phyloP scores from a whole-genome alignment of 495 filamentous ascomycete genomes.

The Tirmania nivea region DNA sequence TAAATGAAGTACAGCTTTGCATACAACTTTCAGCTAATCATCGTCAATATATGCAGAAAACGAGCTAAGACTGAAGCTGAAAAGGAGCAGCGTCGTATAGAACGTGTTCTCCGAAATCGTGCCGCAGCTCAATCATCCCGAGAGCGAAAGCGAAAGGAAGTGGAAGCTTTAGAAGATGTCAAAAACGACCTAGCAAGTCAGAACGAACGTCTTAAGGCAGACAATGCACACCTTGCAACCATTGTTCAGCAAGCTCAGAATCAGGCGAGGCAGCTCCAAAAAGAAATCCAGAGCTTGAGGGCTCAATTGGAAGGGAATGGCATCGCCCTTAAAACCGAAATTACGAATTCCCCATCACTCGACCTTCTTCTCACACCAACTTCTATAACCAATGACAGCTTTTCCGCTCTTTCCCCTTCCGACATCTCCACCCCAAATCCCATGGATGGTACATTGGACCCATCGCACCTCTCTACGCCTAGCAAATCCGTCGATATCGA shows the following conservation, averaged over 20 bases:
- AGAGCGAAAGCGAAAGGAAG: slow-evolving; percentile 84
- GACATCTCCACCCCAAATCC: slow-evolving; percentile 13
- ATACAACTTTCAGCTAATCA: not conserved
- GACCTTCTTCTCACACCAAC: slow-evolving; percentile 2
- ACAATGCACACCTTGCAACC: slow-evolving; percentile 47
- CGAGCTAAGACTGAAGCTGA: slow-evolving; percentile 97
- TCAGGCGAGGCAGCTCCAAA: slow-evolving; percentile 40
- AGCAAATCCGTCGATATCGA: not conserved
- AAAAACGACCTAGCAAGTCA: slow-evolving; percentile 43
- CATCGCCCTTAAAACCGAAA: slow-evolving; percentile 18
- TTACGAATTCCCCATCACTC: slow-evolving; percentile 5
- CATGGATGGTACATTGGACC: not conserved
- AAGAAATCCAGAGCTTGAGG: slow-evolving; percentile 41
- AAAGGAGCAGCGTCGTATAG: slow-evolving; percentile 93
- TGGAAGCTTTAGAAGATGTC: slow-evolving; percentile 66
- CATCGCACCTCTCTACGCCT: not conserved
- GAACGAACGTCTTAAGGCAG: slow-evolving; percentile 38
- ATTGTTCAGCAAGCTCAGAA: slow-evolving; percentile 40
- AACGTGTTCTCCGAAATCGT: slow-evolving; percentile 89
- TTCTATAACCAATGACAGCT: not conserved
- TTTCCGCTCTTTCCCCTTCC: slow-evolving; percentile 7
- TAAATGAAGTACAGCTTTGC: not conserved
- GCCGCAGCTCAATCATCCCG: slow-evolving; percentile 88
- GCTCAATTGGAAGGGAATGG: slow-evolving; percentile 33
- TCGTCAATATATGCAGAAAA: slow-evolving; percentile 37